Conservation (phyloP, 371 early-diverging fungal species). For the Mucor piriformis region DNA sequence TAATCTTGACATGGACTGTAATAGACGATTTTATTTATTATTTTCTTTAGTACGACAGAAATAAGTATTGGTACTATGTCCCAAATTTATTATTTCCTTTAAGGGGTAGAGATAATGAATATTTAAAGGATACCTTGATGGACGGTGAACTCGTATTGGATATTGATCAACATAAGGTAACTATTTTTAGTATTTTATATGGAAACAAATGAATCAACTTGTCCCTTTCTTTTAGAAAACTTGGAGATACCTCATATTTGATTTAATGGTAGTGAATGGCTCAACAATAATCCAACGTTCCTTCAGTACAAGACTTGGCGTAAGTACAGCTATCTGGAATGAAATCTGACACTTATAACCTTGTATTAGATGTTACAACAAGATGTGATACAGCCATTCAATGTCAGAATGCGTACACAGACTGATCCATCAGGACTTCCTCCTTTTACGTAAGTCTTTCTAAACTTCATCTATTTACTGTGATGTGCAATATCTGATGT, state of each 20-base stretch:
- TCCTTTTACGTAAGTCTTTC: constrained; percentile 68
- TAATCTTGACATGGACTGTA: not conserved
- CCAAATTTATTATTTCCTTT: constrained; percentile 64
- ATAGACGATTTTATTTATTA: not conserved
- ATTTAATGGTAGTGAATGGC: constrained; percentile 68
- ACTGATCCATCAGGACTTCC: constrained; percentile 45
- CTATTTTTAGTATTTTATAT: not conserved
- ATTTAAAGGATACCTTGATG: constrained; percentile 72
- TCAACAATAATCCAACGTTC: constrained; percentile 59
- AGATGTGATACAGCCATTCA: constrained; percentile 65
- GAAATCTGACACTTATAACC: not conserved
- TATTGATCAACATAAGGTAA: constrained; percentile 56
- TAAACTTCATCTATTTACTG: not conserved
- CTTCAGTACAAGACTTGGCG: constrained; percentile 70
- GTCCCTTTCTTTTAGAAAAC: constrained; percentile 39
- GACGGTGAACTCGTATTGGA: constrained; percentile 81
- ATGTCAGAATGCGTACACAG: constrained; percentile 34
- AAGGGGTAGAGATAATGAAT: constrained; percentile 57
- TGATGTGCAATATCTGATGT: too few relatives aligned
- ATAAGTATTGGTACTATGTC: constrained; percentile 65
- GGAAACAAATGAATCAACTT: not conserved
- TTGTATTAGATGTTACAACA: constrained; percentile 60
- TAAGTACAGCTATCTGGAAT: constrained; percentile 27
- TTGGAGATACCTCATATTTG: constrained; percentile 71
- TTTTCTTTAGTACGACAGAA: constrained; percentile 66